Evolutionary conservation across 2,329 filamentous ascomycete genomes (phyloP), one percentile per base, ranked within the genome.

Genomic region (Calonectria fujianensis): DNA sequence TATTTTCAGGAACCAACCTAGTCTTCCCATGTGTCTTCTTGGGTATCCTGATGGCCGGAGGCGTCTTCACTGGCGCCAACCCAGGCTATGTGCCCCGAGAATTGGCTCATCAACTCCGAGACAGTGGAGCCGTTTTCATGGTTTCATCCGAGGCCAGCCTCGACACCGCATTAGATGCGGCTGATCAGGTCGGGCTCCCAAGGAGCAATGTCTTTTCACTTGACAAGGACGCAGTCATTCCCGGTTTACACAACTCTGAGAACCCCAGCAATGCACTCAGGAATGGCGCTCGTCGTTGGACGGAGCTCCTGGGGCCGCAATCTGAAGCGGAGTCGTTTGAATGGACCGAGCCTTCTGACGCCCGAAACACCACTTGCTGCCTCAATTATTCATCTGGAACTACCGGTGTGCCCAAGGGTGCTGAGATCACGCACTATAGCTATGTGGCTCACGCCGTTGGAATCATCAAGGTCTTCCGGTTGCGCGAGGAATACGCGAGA

Each of bases 371-470:
- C 4, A 90, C 91, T 0, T 91, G 93, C 76, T 93, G 92, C 31
- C 89, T 97, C 74, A 96, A 97, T 84, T 97, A 96, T 84, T 94
- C 91, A 75, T 93, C 90, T 31, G 91, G 94, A 6, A 96, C 94
- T 11, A 97, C 95, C 0, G 95, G 95, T 1, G 88, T 95, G 1
- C 94, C 95, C 4, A 97, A 97, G 82, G 95, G 95, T 11, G 95
- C 97, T 10, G 92, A 94, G 84, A 94, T 97, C 75, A 92, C 92
- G 14, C 95, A 97, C 83, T 86, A 87, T 66, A 93, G 94, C 77
- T 95, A 95, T 79, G 90, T 96, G 39, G 89, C 94, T 73, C 96
- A 96, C 80, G 90, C 91, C 75, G 79, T 86, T 11, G 91, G 94
- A 69, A 90, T 91, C 24, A 86, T 89, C 29, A 39, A 39, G 6